Evolutionary conservation across 768 basidiomycete species (phyloP).

Genomic region (Tricholoma furcatifolium): DNA sequence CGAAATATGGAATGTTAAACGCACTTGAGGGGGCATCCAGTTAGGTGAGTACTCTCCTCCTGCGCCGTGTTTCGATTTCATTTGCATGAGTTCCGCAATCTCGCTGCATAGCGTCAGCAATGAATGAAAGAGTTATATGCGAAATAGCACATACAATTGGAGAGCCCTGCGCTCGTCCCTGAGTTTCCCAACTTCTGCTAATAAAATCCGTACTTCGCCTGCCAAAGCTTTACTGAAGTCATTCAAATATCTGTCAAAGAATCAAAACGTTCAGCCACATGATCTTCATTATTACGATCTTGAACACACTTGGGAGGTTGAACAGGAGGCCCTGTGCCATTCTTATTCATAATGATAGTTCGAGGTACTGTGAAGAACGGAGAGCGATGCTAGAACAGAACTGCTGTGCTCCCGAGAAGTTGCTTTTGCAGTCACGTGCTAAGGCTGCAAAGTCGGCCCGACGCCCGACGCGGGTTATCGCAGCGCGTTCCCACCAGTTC

Average conservation of each 20-base stretch:
- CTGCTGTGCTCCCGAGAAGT: no score
- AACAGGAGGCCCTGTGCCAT: constrained; percentile 17
- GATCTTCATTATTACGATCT: no score
- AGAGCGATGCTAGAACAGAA: no score
- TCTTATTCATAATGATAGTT: constrained; percentile 11
- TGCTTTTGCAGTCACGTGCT: no score
- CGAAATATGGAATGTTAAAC: constrained; percentile 6
- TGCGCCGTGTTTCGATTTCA: constrained; percentile 79
- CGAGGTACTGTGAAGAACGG: no score
- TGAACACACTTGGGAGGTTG: not conserved
- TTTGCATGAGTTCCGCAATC: constrained; percentile 79
- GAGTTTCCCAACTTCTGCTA: constrained; percentile 78
- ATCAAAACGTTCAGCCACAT: no score
- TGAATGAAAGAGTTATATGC: not conserved
- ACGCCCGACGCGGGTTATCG: no score
- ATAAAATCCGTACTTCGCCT: constrained; percentile 72
- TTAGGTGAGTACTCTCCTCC: constrained; percentile 79
- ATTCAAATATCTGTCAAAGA: constrained; percentile 55
- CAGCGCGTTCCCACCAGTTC: no score
- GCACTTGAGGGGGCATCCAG: constrained; percentile 60
- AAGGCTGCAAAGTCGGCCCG: no score
- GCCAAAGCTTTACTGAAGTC: constrained; percentile 85
- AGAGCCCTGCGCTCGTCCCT: constrained; percentile 72
- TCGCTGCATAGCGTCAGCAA: constrained; percentile 45
- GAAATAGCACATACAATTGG: constrained; percentile 61